Percentiles rank a stretch among this genome's conserved stretches.
phyloP scores from a whole-genome alignment of 805 yeast genomes.

The Sporopachydermia quercuum region DNA sequence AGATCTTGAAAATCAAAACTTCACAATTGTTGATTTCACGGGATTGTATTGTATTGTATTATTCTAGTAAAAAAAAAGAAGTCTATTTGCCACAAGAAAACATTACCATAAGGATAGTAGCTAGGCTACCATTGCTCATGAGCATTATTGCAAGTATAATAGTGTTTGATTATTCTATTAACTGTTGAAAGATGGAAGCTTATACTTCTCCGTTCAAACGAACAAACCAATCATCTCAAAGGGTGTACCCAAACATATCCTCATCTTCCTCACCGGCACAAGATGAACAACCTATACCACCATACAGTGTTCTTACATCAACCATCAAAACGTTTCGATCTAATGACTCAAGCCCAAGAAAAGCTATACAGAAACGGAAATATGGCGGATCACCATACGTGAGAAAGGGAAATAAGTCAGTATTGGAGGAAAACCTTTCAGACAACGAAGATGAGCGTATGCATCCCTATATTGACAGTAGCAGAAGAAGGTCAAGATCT shows the following conservation, averaged over 20 bases:
- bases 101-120: too few species aligned
- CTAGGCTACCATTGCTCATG: too few species aligned
- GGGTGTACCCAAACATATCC: neutral
- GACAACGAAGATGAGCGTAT: neutral
- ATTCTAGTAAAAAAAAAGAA: too few species aligned
- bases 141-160: too few species aligned
- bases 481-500: neutral
- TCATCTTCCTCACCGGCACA: neutral
- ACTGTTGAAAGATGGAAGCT: too few species aligned
- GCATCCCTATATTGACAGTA: slow-evolving; percentile 1
- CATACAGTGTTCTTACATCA: neutral
- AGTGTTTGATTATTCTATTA: too few species aligned
- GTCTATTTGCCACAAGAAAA: too few species aligned
- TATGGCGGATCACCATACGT: slow-evolving; percentile 1
- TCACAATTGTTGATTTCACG: too few species aligned
- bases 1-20: too few species aligned
- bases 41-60: too few species aligned
- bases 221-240: neutral
- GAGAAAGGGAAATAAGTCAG: neutral
- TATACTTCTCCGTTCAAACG: neutral
- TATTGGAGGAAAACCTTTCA: neutral
- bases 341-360: neutral
- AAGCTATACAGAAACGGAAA: neutral
- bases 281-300: neutral
- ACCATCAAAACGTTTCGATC: neutral